Percentiles rank a stretch among this genome's conserved stretches.
Evolutionary conservation across 495 filamentous ascomycete genomes (phyloP).

Genomic region (Lichenothelia convexa): DNA sequence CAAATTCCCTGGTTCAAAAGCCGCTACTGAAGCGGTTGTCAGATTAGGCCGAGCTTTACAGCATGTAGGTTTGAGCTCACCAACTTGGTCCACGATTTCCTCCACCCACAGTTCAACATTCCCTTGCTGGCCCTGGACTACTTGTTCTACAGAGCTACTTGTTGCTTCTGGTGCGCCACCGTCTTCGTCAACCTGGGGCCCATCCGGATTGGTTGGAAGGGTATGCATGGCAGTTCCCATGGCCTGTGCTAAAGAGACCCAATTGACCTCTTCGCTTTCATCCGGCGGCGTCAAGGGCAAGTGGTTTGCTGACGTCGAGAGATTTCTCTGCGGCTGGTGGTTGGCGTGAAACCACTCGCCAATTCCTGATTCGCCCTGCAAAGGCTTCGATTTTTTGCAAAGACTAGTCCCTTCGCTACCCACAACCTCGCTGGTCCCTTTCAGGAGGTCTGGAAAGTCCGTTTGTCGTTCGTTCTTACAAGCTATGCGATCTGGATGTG

Average conservation of each 20-base stretch:
- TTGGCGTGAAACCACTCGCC: not conserved
- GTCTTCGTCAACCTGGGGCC: not conserved
- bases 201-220: conserved; percentile 12
- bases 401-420: conserved; percentile 9
- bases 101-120: conserved; percentile 1
- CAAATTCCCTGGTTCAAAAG: not conserved
- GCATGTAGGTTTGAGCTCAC: conserved; percentile 4
- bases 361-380: conserved; percentile 7
- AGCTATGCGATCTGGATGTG: conserved; percentile 18
- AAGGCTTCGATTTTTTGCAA: conserved; percentile 11
- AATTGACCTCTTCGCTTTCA: conserved; percentile 12
- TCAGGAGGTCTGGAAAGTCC: conserved; percentile 4
- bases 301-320: too few relatives aligned
- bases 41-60: not conserved
- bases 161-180: not conserved
- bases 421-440: not conserved
- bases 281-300: conserved; percentile 19
- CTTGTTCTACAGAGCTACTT: not conserved
- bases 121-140: conserved; percentile 1
- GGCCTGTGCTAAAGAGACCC: conserved; percentile 12
- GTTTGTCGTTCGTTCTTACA: not conserved
- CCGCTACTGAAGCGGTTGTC: not conserved
- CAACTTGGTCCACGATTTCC: not conserved
- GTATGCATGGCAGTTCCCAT: conserved; percentile 10
- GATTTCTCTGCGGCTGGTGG: not conserved